Conservation (phyloP, 208 protist genomes). For the Trypanosoma rangeli region DNA sequence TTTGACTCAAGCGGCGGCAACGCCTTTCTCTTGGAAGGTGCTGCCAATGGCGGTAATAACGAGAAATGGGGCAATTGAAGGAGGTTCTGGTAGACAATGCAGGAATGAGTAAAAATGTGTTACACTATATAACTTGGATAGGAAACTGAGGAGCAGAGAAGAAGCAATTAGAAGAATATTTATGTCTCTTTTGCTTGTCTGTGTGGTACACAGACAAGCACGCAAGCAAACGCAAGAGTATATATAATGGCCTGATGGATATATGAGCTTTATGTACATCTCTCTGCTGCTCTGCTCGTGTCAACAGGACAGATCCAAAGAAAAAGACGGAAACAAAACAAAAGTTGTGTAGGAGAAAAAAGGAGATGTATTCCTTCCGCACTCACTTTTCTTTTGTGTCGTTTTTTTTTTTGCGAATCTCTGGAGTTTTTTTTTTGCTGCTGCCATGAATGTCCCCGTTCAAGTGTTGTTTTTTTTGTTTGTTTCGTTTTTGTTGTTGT, state of each 20-base stretch:
- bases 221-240: not conserved
- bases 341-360: no score
- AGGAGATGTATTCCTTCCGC: not conserved
- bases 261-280: not conserved
- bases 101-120: not conserved
- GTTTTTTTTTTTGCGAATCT: not conserved
- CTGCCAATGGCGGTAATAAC: not conserved
- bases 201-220: not conserved
- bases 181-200: not conserved
- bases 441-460: not conserved
- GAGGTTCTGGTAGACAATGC: not conserved
- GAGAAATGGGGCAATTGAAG: not conserved
- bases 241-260: not conserved
- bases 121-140: not conserved
- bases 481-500: not conserved
- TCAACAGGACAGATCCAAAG: not conserved
- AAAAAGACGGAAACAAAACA: not conserved
- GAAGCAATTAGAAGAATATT: not conserved
- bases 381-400: no score
- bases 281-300: not conserved
- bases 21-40: constrained; percentile 14
- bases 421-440: not conserved
- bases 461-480: no score
- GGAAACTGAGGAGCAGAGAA: not conserved
- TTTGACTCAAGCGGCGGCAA: constrained; percentile 12